Evolutionary conservation across 148 eudicot species (phyloP), one percentile per base, ranked within the genome.

Genomic region (Oxyria digyna): DNA sequence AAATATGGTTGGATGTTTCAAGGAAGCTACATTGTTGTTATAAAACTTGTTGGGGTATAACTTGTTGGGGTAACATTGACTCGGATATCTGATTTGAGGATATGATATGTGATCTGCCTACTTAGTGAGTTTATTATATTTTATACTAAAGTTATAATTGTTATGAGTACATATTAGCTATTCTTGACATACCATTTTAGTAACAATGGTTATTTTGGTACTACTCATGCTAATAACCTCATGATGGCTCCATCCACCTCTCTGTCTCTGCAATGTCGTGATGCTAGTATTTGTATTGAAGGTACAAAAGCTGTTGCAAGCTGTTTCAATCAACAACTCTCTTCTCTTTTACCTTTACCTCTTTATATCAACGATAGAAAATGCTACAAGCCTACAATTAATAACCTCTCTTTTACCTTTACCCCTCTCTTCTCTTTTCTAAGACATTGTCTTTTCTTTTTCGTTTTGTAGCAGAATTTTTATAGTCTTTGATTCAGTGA

Each of bases 281-380:
- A 74, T 46, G 50, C 69, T 69, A 59, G 74, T 52, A 29, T 52
- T 52, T 9, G 23, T 29, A 31, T 10, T 23, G 31, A 52, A 52
- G 29, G 14, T 24, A 9, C 62, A 52, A 52, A 52, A 52, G 62
- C 15, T 1, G 62, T 12, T 59, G n/a, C 65, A 59, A 29, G 65
- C n/a, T 27, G 8, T 15, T 59, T 14, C 38, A 27, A 15, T 31
- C 20, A 31, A 59, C 37, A 59, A 27, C 37, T 20, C 37, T 59
- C n/a, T 77, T 35, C 26, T 26, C 20, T 15, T 73, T 38, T 79
- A 40, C 68, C n/a, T n/a, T n/a, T n/a, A n/a, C n/a, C n/a, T n/a
- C n/a, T n/a, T n/a, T n/a, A n/a, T n/a, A n/a, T n/a, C n/a, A n/a
- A n/a, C n/a, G n/a, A n/a, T n/a, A n/a, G n/a, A n/a, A n/a, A n/a